A percentile compares a stretch with the other conserved stretches of the same genome.
phyloP scores from a whole-genome alignment of 1,284 basidiomycete genomes.

The Clitocybe nebularis region DNA sequence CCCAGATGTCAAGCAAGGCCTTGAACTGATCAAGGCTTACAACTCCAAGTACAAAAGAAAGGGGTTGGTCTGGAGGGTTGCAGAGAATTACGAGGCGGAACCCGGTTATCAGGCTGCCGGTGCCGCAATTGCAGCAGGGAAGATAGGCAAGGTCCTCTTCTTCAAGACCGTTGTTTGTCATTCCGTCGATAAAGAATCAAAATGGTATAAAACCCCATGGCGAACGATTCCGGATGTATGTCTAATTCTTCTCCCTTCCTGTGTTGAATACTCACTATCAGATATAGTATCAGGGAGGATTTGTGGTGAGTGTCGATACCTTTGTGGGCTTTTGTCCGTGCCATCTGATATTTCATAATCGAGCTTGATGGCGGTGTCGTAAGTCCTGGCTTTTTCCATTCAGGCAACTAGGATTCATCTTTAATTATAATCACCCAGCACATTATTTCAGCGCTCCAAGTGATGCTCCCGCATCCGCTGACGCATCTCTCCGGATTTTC shows the following conservation, averaged over 20 bases:
- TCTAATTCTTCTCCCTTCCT: conserved; percentile 14
- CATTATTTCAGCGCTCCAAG: conserved; percentile 56
- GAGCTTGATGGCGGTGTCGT: conserved; percentile 73
- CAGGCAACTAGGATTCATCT: conserved; percentile 7
- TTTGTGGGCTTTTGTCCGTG: conserved; percentile 1
- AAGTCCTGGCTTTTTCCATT: conserved; percentile 25
- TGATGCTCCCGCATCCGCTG: conserved; percentile 51
- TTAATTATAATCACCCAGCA: conserved; percentile 48
- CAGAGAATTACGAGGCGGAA: conserved; percentile 80
- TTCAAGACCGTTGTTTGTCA: conserved; percentile 57
- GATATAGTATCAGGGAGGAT: conserved; percentile 75
- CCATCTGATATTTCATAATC: conserved; percentile 7
- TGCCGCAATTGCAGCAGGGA: conserved; percentile 48
- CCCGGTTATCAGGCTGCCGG: conserved; percentile 52
- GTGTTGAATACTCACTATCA: conserved; percentile 1
- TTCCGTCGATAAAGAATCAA: conserved; percentile 58
- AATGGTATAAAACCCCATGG: conserved; percentile 82
- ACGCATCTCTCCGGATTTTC: conserved; percentile 60
- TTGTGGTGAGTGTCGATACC: conserved; percentile 47
- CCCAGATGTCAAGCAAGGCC: conserved; percentile 60
- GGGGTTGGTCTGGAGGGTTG: conserved; percentile 77
- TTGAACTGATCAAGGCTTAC: conserved; percentile 64
- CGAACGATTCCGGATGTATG: conserved; percentile 73
- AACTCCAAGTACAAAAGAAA: conserved; percentile 61
- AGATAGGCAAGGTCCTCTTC: conserved; percentile 60